A percentile compares a stretch with the other conserved stretches of the same genome.
Conservation (phyloP, 108 stramenopile species). For the Epithemia pelagica region DNA sequence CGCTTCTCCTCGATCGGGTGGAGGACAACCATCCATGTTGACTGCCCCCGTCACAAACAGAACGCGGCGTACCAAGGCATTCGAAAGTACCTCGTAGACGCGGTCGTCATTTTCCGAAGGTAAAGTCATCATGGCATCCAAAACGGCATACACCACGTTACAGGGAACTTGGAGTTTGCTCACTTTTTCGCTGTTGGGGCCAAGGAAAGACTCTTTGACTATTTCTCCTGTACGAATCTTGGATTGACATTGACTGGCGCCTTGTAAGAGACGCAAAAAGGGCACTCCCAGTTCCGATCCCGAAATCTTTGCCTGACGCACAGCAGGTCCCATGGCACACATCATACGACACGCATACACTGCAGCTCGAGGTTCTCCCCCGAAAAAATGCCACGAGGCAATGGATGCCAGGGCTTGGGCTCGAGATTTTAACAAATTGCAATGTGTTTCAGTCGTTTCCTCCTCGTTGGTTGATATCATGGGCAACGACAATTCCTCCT, state of each 20-base stretch:
- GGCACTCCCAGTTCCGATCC: constrained; percentile 47
- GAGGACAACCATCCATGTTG: constrained; percentile 75
- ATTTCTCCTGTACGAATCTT: constrained; percentile 41
- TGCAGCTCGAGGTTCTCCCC: constrained; percentile 47
- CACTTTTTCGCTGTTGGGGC: constrained; percentile 1
- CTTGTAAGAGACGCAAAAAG: constrained; percentile 69
- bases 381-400: constrained; percentile 75
- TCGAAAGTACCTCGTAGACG: constrained; percentile 79
- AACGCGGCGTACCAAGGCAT: constrained; percentile 73
- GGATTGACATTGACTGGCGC: constrained; percentile 70
- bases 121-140: constrained; percentile 75
- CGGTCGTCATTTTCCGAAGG: constrained; percentile 77
- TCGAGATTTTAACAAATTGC: constrained; percentile 37
- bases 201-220: constrained; percentile 12
- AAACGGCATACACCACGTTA: constrained; percentile 67
- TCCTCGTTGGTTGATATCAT: neutral
- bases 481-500: constrained; percentile 70
- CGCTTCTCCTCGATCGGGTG: constrained; percentile 76
- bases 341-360: constrained; percentile 53
- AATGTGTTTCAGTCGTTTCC: neutral
- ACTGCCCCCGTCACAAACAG: constrained; percentile 87
- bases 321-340: constrained; percentile 49
- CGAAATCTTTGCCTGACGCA: constrained; percentile 41
- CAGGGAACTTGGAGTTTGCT: constrained; percentile 30
- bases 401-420: constrained; percentile 67